Conservation (phyloP, 1,284 basidiomycete species). For the Schizophyllum amplum region DNA sequence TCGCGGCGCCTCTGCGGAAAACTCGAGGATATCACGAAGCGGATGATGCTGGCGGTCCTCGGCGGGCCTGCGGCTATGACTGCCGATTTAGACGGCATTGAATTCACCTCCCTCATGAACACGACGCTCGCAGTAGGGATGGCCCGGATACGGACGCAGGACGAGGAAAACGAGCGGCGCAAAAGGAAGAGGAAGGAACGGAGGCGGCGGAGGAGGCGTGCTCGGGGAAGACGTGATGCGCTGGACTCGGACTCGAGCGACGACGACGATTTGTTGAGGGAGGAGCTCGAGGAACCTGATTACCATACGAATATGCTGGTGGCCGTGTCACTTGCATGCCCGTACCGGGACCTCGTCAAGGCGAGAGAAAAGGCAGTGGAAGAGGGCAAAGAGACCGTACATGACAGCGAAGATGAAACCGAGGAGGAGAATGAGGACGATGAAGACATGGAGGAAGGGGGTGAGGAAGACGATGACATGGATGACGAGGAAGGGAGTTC, state of each 20-base stretch:
- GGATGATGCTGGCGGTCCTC: not conserved
- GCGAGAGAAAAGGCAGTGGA: not conserved
- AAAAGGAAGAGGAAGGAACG: too few species aligned
- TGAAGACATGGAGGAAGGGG: not conserved
- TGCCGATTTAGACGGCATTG: constrained; percentile 57
- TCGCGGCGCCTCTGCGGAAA: not conserved
- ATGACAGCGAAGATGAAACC: not conserved
- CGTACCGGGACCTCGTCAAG: not conserved
- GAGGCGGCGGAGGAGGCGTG: too few species aligned
- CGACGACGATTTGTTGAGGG: too few species aligned
- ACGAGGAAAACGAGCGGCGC: too few species aligned
- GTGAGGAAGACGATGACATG: not conserved
- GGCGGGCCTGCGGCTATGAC: constrained; percentile 44
- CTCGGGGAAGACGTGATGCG: too few species aligned
- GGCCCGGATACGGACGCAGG: not conserved
- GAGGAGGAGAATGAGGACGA: not conserved
- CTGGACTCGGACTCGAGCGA: too few species aligned
- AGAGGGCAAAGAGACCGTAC: not conserved
- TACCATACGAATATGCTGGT: too few species aligned
- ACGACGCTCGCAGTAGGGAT: constrained; percentile 48
- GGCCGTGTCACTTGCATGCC: too few species aligned
- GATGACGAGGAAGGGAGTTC: not conserved
- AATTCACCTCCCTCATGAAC: constrained; percentile 80
- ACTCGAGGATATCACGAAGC: not conserved
- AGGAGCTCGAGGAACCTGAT: too few species aligned